Evolutionary conservation across 2,329 filamentous ascomycete genomes (phyloP).

Genomic region (Fusarium nygamai): DNA sequence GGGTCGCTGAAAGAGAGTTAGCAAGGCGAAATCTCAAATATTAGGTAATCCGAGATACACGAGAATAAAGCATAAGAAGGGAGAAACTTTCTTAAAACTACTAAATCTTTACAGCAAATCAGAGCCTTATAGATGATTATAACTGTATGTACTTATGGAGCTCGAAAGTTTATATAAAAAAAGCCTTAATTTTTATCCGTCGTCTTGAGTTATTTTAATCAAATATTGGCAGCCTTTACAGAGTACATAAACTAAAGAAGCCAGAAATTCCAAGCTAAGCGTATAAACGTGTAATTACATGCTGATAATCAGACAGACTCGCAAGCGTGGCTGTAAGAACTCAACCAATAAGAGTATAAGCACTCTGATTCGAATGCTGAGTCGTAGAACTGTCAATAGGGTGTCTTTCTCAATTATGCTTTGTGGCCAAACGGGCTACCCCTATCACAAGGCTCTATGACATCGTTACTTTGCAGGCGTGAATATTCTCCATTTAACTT

Average conservation of each 20-base stretch:
- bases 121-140: accelerated
- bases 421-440: accelerated
- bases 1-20: accelerated
- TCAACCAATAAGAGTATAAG: background rate
- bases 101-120: accelerated
- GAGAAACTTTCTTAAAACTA: accelerated
- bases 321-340: background rate
- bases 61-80: accelerated
- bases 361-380: background rate
- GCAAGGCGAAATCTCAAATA: background rate
- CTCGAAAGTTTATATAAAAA: accelerated
- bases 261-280: background rate
- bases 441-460: background rate
- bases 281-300: accelerated
- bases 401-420: background rate
- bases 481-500: background rate
- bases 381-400: accelerated
- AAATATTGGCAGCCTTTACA: background rate
- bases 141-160: no score
- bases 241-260: background rate
- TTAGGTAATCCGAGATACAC: accelerated
- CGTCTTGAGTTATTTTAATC: accelerated
- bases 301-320: background rate
- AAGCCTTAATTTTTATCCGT: background rate
- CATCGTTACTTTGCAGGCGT: background rate